Evolutionary conservation across 2,329 filamentous ascomycete genomes (phyloP).

Genomic region (Calonectria pteridis): DNA sequence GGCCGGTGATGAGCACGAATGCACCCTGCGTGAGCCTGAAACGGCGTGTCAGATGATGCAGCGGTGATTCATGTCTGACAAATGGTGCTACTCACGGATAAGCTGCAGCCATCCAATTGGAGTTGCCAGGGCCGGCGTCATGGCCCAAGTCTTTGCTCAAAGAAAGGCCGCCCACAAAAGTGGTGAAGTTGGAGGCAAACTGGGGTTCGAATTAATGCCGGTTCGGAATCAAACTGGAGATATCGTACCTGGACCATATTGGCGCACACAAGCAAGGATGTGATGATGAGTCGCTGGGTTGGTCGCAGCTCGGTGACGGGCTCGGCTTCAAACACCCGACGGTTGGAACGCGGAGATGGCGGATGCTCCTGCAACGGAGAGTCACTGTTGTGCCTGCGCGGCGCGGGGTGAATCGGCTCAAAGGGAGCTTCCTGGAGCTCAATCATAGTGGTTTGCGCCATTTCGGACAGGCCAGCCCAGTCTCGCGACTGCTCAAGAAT

Average conservation of each 20-base stretch:
- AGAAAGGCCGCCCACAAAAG: constrained; percentile 12
- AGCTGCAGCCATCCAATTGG: constrained; percentile 56
- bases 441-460: constrained; percentile 13
- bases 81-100: constrained; percentile 48
- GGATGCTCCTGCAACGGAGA: not conserved
- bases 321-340: constrained; percentile 20
- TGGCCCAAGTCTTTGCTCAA: constrained; percentile 22
- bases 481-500: not conserved
- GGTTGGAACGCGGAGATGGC: not conserved
- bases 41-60: not conserved
- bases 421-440: constrained; percentile 18
- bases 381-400: not conserved
- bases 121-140: constrained; percentile 44
- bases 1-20: constrained; percentile 65
- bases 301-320: not conserved
- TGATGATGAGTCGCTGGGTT: not conserved
- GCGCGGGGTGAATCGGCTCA: not conserved
- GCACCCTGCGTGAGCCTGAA: constrained; percentile 61
- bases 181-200: constrained; percentile 24
- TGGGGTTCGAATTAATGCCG: not conserved
- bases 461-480: not conserved
- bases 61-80: no score
- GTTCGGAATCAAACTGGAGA: not conserved
- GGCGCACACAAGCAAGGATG: constrained; percentile 15
- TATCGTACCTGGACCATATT: constrained; percentile 17